Conservation (phyloP, 106 monocot genomes). For the Gastrodia elata region DNA sequence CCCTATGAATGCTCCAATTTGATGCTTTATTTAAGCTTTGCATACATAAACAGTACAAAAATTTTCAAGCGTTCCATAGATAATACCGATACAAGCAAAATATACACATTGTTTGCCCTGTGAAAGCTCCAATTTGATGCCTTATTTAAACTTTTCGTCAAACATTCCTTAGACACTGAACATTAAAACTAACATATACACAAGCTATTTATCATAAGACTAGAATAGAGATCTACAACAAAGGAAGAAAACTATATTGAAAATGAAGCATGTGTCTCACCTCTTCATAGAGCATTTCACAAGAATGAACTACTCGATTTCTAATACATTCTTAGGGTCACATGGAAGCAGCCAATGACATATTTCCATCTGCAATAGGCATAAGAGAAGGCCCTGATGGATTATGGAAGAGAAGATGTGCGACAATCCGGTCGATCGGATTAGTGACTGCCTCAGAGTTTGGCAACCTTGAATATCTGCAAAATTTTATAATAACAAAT, state of each 20-base stretch:
- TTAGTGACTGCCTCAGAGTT: slow-evolving; percentile 64
- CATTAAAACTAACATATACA: background rate
- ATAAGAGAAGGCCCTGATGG: slow-evolving; percentile 10
- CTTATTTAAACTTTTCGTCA: slow-evolving; percentile 1
- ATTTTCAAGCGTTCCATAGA: background rate
- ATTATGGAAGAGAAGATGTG: slow-evolving; percentile 61
- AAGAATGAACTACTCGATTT: background rate
- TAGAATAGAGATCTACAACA: background rate
- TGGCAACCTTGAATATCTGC: slow-evolving; percentile 24
- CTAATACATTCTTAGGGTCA: slow-evolving; percentile 3
- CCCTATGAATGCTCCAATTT: slow-evolving; percentile 2
- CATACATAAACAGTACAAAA: background rate
- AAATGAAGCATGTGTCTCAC: background rate
- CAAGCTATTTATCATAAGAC: background rate
- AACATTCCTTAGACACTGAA: background rate
- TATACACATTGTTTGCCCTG: too few species aligned
- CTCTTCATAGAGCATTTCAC: background rate
- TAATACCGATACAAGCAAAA: background rate
- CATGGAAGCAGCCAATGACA: slow-evolving; percentile 3
- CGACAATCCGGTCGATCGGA: slow-evolving; percentile 77
- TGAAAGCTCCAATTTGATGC: slow-evolving; percentile 4
- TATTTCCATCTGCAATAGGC: background rate
- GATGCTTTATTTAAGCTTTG: slow-evolving; percentile 5
- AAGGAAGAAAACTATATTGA: background rate
- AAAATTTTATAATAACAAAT: slow-evolving; percentile 1